These are phyloP conservation scores for Aspergillus sp. DNA, from an alignment of 2,329 filamentous ascomycete genomes.

Conservation along the genomic window DNA sequence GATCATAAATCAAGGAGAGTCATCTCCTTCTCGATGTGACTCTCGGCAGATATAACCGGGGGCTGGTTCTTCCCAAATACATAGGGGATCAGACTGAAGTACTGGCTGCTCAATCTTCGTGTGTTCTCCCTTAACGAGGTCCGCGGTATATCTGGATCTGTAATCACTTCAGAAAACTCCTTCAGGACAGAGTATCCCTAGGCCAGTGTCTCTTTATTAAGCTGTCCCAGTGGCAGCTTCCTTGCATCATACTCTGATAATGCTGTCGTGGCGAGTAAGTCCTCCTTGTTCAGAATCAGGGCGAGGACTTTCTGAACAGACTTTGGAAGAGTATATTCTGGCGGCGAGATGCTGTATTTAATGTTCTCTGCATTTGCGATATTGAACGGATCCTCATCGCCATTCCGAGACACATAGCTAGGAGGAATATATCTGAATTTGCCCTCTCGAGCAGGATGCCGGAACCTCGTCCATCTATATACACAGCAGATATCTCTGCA, in stretches of 20 bases:
- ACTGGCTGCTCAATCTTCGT: neutral
- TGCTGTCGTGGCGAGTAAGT: neutral
- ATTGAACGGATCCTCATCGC: neutral
- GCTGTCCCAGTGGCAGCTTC: neutral
- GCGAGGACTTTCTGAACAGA: neutral
- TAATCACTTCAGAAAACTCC: neutral
- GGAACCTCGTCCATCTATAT: neutral
- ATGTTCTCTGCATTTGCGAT: neutral
- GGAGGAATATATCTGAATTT: neutral
- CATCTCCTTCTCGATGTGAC: neutral
- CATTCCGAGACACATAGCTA: neutral
- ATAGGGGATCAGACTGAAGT: neutral
- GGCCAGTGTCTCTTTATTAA: neutral
- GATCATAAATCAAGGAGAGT: neutral
- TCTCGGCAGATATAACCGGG: neutral
- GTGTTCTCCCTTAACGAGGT: too few species aligned
- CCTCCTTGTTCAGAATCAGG: neutral
- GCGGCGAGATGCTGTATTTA: neutral
- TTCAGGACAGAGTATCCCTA: neutral
- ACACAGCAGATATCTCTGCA: too few species aligned
- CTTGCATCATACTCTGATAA: neutral
- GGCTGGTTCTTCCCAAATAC: neutral
- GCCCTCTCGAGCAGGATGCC: too few species aligned
- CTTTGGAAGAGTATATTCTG: neutral
- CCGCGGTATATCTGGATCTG: too few species aligned